Percentiles rank a stretch among this genome's conserved stretches.
Conservation (phyloP, 345 rosid genomes). For the Aurinia saxatilis region DNA sequence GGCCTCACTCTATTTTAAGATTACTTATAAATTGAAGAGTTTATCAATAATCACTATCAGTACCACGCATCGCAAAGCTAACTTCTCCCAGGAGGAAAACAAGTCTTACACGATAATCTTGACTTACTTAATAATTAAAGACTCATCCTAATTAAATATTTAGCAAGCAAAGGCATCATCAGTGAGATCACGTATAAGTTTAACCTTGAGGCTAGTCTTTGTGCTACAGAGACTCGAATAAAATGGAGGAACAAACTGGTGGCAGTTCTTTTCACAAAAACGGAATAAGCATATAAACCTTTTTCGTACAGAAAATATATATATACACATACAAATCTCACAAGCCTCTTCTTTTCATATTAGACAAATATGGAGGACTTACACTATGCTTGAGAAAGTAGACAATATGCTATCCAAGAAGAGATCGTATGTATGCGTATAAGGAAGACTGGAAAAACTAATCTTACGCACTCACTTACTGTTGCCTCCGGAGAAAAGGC, state of each 20-base stretch:
- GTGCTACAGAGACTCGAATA: neutral
- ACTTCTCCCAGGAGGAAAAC: conserved; percentile 11
- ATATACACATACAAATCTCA: conserved; percentile 22
- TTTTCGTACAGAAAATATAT: neutral
- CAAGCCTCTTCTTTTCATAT: conserved; percentile 17
- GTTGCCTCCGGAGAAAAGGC: conserved; percentile 8
- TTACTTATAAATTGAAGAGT: neutral
- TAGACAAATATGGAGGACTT: conserved; percentile 17
- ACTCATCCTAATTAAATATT: neutral
- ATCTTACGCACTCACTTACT: conserved; percentile 1
- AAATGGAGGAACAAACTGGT: neutral
- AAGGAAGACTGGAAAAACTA: neutral
- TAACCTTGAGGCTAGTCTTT: neutral
- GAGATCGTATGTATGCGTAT: conserved; percentile 18
- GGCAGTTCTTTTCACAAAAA: conserved; percentile 3
- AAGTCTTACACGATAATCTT: conserved; percentile 10
- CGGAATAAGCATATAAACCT: neutral
- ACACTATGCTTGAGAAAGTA: conserved; percentile 9
- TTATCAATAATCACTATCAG: neutral
- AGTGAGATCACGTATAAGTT: neutral
- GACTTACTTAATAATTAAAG: neutral
- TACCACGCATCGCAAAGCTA: neutral
- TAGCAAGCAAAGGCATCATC: neutral
- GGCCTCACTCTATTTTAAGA: neutral
- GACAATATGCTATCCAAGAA: conserved; percentile 8